These are phyloP conservation scores for Neofusicoccum parvum DNA, from an alignment of 2,329 filamentous ascomycete species.

Conservation along the genomic window DNA sequence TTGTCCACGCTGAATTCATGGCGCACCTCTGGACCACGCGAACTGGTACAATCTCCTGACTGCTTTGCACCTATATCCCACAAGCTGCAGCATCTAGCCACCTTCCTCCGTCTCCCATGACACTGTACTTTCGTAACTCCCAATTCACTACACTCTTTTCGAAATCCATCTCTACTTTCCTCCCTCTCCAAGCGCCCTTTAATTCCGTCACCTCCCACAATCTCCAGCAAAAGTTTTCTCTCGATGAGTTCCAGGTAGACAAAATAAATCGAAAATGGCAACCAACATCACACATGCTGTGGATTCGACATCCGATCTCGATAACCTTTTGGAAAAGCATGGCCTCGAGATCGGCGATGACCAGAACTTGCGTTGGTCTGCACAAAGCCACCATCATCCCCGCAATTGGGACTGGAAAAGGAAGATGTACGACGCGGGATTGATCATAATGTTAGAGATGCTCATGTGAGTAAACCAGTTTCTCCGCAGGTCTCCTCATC, in stretches of 20 bases:
- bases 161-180: neutral
- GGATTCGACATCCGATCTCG: neutral
- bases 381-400: slow-evolving; percentile 7
- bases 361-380: neutral
- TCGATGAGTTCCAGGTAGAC: neutral
- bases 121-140: neutral
- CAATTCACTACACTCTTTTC: neutral
- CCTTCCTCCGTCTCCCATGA: neutral
- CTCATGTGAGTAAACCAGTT: neutral
- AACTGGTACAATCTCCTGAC: neutral
- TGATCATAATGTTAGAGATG: slow-evolving; percentile 13
- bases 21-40: neutral
- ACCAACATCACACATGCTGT: neutral
- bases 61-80: neutral
- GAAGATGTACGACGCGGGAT: slow-evolving; percentile 4
- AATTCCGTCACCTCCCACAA: too few relatives aligned
- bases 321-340: neutral
- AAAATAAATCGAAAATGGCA: neutral
- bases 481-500: neutral
- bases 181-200: too few relatives aligned
- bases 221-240: neutral
- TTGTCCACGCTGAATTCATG: neutral
- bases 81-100: neutral
- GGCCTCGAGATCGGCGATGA: slow-evolving; percentile 3
- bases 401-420: slow-evolving; percentile 13